A percentile compares a stretch with the other conserved stretches of the same genome.
Conservation (phyloP, 441 rosid species). For the Viola pubescens region DNA sequence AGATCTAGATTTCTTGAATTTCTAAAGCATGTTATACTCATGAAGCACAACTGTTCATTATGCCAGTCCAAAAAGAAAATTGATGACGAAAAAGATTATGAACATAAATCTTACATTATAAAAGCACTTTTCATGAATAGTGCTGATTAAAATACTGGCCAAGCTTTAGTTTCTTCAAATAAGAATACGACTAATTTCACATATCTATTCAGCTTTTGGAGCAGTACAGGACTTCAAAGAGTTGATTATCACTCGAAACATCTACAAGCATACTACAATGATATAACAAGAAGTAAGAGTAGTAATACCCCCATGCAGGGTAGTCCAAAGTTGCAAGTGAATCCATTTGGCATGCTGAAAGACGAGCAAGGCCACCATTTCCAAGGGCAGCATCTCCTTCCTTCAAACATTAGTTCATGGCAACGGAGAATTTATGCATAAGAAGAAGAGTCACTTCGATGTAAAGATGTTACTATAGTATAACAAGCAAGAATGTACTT, state of each 20-base stretch:
- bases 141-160: background rate
- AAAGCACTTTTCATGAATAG: too few species aligned
- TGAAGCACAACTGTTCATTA: background rate
- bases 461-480: background rate
- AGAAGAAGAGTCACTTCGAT: conserved; percentile 2
- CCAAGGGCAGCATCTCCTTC: conserved; percentile 32
- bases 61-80: too few species aligned
- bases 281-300: background rate
- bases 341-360: conserved; percentile 32
- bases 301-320: conserved; percentile 28
- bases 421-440: conserved; percentile 9
- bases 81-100: too few species aligned
- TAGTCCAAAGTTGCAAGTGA: conserved; percentile 30
- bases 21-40: background rate
- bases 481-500: too few species aligned
- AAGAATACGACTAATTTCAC: background rate
- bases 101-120: too few species aligned
- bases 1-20: background rate
- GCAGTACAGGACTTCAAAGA: background rate
- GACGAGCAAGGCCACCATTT: conserved; percentile 33
- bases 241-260: background rate
- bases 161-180: conserved; percentile 1
- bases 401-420: conserved; percentile 13
- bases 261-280: background rate
- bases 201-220: background rate